A percentile compares a stretch with the other conserved stretches of the same genome.
phyloP scores from a whole-genome alignment of 2,329 filamentous ascomycete genomes.

The Ascochyta clinopodiicola region DNA sequence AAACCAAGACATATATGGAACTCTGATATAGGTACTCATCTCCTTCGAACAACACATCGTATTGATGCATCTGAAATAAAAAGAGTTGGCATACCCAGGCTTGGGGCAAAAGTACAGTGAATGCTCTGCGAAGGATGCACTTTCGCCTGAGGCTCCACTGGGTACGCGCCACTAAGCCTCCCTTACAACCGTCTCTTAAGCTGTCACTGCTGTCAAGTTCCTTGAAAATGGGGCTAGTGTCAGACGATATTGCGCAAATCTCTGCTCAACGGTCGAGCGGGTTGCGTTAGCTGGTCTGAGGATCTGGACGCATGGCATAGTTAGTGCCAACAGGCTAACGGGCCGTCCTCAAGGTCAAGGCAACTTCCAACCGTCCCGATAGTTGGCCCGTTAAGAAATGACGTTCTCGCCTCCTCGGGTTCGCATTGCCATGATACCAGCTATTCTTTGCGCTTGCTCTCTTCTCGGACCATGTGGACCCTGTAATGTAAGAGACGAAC shows the following conservation, averaged over 20 bases:
- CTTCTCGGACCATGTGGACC: background rate
- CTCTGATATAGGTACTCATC: slow-evolving; percentile 1
- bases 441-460: background rate
- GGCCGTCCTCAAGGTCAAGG: background rate
- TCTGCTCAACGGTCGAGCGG: background rate
- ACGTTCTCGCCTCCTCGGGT: background rate
- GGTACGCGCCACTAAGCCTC: background rate
- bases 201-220: background rate
- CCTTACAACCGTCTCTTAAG: background rate
- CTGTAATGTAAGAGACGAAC: background rate
- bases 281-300: background rate
- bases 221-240: background rate
- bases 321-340: background rate
- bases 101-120: background rate
- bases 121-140: background rate
- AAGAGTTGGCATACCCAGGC: background rate
- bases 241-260: background rate
- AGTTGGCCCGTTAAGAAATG: background rate
- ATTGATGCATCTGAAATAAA: background rate
- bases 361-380: background rate
- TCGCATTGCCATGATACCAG: background rate
- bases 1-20: slow-evolving; percentile 4
- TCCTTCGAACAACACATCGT: background rate
- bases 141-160: slow-evolving; percentile 3
- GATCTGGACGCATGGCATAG: background rate